Percentiles rank a stretch among this genome's conserved stretches.
Conservation (phyloP, 805 yeast genomes). For the Ogataea pilisensis region DNA sequence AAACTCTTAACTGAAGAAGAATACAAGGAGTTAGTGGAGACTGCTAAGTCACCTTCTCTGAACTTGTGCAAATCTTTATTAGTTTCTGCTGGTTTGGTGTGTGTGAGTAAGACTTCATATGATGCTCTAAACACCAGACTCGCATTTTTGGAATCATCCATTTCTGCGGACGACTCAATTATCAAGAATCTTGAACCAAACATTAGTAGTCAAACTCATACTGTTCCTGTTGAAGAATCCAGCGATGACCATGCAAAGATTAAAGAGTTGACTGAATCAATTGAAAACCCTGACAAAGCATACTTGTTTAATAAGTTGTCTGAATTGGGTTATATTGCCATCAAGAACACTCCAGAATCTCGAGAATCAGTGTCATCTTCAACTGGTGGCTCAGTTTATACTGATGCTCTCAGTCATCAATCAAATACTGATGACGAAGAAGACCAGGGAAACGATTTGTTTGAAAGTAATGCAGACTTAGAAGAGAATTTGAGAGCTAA, state of each 20-base stretch:
- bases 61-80: constrained; percentile 9
- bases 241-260: constrained; percentile 2
- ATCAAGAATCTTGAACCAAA: neutral
- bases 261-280: constrained; percentile 1
- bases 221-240: no score
- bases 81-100: constrained; percentile 16
- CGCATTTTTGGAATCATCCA: neutral
- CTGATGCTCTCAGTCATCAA: constrained; percentile 20
- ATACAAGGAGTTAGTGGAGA: neutral
- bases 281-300: constrained; percentile 17
- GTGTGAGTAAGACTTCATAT: constrained; percentile 14
- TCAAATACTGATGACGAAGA: constrained; percentile 8
- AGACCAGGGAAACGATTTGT: constrained; percentile 4
- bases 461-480: constrained; percentile 20
- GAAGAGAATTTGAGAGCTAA: constrained; percentile 30
- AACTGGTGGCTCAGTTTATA: constrained; percentile 10
- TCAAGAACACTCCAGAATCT: constrained; percentile 1
- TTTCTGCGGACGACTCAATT: neutral
- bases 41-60: constrained; percentile 4
- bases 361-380: constrained; percentile 2
- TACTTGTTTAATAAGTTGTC: constrained; percentile 18
- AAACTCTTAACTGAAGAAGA: constrained; percentile 6
- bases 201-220: no score
- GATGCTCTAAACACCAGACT: neutral
- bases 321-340: constrained; percentile 9